phyloP scores from a whole-genome alignment of 257 asterid species.

The Penstemon newberryi region DNA sequence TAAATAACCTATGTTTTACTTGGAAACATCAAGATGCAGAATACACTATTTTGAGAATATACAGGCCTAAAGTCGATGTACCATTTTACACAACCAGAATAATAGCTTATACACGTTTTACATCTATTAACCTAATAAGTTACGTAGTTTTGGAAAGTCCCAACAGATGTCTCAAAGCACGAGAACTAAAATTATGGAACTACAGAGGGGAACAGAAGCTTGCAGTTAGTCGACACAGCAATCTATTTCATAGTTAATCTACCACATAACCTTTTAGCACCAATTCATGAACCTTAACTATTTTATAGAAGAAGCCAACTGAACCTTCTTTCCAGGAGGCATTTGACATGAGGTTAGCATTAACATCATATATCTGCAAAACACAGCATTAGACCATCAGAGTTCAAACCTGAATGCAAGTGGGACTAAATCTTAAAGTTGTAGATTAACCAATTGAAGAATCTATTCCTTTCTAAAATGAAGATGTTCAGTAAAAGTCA shows the following conservation, averaged over 20 bases:
- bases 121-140: conserved; percentile 28
- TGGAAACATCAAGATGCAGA: neutral
- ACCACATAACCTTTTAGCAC: conserved; percentile 26
- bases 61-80: conserved; percentile 12
- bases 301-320: conserved; percentile 27
- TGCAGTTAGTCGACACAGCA: conserved; percentile 26
- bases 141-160: conserved; percentile 23
- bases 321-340: conserved; percentile 26
- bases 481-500: neutral
- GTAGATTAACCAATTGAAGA: neutral
- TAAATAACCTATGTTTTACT: too few relatives aligned
- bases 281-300: conserved; percentile 32
- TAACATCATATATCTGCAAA: conserved; percentile 42
- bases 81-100: conserved; percentile 33
- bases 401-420: conserved; percentile 7
- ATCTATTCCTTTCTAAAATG: neutral
- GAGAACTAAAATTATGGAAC: conserved; percentile 18
- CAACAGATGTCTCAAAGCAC: conserved; percentile 17
- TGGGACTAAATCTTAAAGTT: neutral
- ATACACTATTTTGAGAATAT: conserved; percentile 14
- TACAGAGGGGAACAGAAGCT: conserved; percentile 26
- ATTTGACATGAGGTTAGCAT: conserved; percentile 45
- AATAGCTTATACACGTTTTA: conserved; percentile 14
- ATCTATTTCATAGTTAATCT: conserved; percentile 32
- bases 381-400: neutral